Conservation (phyloP, 305 asterid genomes). For the Andrographis paniculata region DNA sequence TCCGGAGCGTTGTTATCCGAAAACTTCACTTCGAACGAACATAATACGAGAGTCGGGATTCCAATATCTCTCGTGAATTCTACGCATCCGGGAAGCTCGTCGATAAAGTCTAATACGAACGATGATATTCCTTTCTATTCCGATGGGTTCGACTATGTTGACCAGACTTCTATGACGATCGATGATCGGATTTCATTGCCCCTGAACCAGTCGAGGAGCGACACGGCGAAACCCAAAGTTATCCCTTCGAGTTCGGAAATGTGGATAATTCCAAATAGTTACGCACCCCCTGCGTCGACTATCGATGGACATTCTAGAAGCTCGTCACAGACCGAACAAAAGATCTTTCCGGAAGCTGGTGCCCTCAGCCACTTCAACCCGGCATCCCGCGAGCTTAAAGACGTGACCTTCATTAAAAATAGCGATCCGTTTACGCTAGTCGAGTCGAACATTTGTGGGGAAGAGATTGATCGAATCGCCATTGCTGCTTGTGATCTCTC, state of each 20-base stretch:
- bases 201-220: conserved; percentile 28
- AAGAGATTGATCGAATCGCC: conserved; percentile 2
- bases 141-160: conserved; percentile 19
- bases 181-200: too few relatives aligned
- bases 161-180: conserved; percentile 17
- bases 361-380: conserved; percentile 19
- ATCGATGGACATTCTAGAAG: conserved; percentile 23
- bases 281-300: conserved; percentile 19
- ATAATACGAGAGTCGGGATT: conserved; percentile 28
- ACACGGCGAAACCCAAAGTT: conserved; percentile 49
- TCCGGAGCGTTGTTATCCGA: conserved; percentile 51
- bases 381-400: conserved; percentile 20
- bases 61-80: conserved; percentile 31
- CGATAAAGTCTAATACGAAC: conserved; percentile 23
- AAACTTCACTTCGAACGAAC: conserved; percentile 36
- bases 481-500: conserved; percentile 14
- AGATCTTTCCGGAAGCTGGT: conserved; percentile 15
- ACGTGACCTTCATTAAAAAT: conserved; percentile 15
- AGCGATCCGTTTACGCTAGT: neutral
- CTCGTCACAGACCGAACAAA: conserved; percentile 26
- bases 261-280: conserved; percentile 41
- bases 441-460: neutral
- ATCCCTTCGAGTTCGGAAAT: conserved; percentile 43
- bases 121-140: conserved; percentile 25
- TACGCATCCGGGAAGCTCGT: conserved; percentile 22